Conservation (phyloP, 106 monocot genomes). For the Agapanthus africanus region DNA sequence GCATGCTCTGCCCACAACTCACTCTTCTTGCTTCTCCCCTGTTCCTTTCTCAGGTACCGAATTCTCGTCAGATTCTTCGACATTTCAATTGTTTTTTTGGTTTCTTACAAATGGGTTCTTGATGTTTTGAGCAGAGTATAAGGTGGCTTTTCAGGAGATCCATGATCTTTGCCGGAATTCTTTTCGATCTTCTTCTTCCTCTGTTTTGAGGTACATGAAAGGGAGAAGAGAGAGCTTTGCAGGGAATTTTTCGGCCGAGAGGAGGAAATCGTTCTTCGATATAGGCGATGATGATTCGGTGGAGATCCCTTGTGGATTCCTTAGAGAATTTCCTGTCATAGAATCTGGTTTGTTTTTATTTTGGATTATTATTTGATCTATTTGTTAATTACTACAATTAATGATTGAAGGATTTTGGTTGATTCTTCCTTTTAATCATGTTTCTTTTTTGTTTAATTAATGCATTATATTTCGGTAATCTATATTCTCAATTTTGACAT, state of each 20-base stretch:
- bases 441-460: too few relatives aligned
- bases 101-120: background rate
- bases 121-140: slow-evolving; percentile 38
- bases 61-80: background rate
- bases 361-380: too few relatives aligned
- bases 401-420: background rate
- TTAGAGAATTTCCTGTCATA: slow-evolving; percentile 49
- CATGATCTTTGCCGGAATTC: slow-evolving; percentile 21
- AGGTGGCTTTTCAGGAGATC: slow-evolving; percentile 47
- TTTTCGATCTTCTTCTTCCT: slow-evolving; percentile 20
- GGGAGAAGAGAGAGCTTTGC: slow-evolving; percentile 39
- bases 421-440: background rate
- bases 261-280: slow-evolving; percentile 54
- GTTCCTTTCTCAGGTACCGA: slow-evolving; percentile 53
- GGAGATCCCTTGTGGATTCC: slow-evolving; percentile 75
- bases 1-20: slow-evolving; percentile 63
- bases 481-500: too few relatives aligned
- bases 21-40: slow-evolving; percentile 52
- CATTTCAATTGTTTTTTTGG: background rate
- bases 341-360: slow-evolving; percentile 39
- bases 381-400: background rate
- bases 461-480: too few relatives aligned
- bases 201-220: slow-evolving; percentile 40
- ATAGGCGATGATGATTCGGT: background rate
- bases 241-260: slow-evolving; percentile 50